A percentile compares a stretch with the other conserved stretches of the same genome.
phyloP scores from a whole-genome alignment of 768 basidiomycete genomes.

The Leccinum uliginosum region DNA sequence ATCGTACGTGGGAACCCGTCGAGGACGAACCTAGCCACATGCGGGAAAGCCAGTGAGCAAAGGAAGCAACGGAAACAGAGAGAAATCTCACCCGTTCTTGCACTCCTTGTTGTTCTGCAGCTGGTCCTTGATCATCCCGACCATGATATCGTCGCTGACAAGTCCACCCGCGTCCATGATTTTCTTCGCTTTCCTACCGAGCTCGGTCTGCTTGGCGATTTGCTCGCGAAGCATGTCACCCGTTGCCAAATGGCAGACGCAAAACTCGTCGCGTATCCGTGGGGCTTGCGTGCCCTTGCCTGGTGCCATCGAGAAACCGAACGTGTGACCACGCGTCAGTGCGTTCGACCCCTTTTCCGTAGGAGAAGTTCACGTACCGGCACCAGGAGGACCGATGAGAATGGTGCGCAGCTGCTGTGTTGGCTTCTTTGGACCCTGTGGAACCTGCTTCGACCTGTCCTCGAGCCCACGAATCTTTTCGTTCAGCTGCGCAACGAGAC shows the following conservation, averaged over 20 bases:
- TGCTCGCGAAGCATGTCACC: constrained; percentile 99
- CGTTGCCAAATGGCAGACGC: constrained; percentile 96
- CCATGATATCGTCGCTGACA: constrained; percentile 95
- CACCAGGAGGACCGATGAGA: constrained; percentile 93
- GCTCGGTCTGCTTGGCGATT: constrained; percentile 77
- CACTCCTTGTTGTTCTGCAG: constrained; percentile 89
- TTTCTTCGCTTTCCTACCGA: constrained; percentile 92
- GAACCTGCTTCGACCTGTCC: constrained; percentile 51
- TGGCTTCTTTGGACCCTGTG: constrained; percentile 48
- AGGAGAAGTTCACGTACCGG: constrained; percentile 62
- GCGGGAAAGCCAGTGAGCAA: neutral
- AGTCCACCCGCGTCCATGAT: constrained; percentile 97
- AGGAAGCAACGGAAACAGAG: neutral
- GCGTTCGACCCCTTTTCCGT: neutral
- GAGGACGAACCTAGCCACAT: constrained; percentile 75
- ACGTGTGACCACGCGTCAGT: neutral
- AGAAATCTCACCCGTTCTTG: constrained; percentile 83
- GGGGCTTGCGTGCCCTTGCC: constrained; percentile 99
- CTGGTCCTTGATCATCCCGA: constrained; percentile 95
- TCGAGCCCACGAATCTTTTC: constrained; percentile 85
- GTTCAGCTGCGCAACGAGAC: constrained; percentile 84
- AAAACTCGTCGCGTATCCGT: constrained; percentile 85
- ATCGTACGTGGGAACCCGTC: constrained; percentile 99
- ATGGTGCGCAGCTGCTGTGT: constrained; percentile 84
- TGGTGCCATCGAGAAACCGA: constrained; percentile 28